Percentiles rank a stretch among this genome's conserved stretches.
These are phyloP conservation scores for Yarrowia sp. DNA, from an alignment of 805 yeast genomes.

Conservation along the genomic window DNA sequence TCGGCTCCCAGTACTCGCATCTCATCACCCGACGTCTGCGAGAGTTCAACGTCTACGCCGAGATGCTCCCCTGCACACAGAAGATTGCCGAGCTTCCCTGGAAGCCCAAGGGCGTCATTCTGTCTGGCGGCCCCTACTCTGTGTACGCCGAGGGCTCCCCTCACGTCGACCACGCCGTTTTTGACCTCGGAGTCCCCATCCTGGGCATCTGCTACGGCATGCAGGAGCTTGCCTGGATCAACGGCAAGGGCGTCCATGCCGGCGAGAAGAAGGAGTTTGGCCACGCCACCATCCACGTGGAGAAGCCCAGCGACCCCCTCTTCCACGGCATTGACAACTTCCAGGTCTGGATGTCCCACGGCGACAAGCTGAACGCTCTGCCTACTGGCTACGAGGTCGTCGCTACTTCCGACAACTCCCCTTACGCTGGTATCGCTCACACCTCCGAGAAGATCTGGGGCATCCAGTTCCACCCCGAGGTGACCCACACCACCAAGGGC, in stretches of 20 bases:
- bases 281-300: conserved; percentile 82
- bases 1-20: conserved; percentile 98
- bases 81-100: conserved; percentile 87
- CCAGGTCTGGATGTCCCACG: conserved; percentile 99
- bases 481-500: conserved; percentile 92
- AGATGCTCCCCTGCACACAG: conserved; percentile 99
- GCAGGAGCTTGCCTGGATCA: conserved; percentile 98
- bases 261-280: conserved; percentile 98
- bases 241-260: conserved; percentile 83
- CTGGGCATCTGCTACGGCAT: conserved; percentile 98
- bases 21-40: conserved; percentile 94
- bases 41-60: conserved; percentile 97
- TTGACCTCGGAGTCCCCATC: conserved; percentile 88
- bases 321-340: conserved; percentile 90
- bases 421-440: conserved; percentile 89
- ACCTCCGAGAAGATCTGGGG: conserved; percentile 76
- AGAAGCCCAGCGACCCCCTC: conserved; percentile 63
- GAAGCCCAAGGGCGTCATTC: conserved; percentile 94
- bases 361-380: conserved; percentile 87
- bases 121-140: conserved; percentile 97
- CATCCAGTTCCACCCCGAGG: conserved; percentile 99
- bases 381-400: conserved; percentile 87
- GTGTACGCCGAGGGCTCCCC: conserved; percentile 95
- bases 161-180: conserved; percentile 92
- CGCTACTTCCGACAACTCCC: conserved; percentile 92